A percentile compares a stretch with the other conserved stretches of the same genome.
Conservation (phyloP, 805 yeast genomes). For the Pichia thaimueangensis region DNA sequence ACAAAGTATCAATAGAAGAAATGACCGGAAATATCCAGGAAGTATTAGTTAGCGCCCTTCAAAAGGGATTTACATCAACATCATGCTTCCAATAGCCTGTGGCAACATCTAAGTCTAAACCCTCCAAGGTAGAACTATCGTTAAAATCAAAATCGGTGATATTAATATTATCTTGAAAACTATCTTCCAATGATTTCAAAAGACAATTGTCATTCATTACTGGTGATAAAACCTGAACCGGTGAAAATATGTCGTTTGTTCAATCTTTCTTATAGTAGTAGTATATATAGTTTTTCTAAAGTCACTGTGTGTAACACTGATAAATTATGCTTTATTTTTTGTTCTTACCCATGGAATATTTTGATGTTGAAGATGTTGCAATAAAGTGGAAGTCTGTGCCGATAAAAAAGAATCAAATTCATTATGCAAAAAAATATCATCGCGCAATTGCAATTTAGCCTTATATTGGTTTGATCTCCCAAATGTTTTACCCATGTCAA, state of each 20-base stretch:
- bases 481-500: slow-evolving; percentile 1
- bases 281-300: not conserved
- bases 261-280: not conserved
- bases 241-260: too few species aligned
- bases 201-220: not conserved
- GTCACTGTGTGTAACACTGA: not conserved
- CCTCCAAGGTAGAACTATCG: too few species aligned
- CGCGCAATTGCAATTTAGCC: too few species aligned
- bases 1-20: not conserved
- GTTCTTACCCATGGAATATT: slow-evolving; percentile 1
- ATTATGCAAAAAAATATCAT: not conserved
- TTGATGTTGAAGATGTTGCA: not conserved
- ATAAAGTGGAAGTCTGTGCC: not conserved
- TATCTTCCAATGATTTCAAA: not conserved
- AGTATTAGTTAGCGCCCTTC: too few species aligned
- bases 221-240: too few species aligned
- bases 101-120: too few species aligned
- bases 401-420: not conserved
- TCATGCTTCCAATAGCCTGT: too few species aligned
- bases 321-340: not conserved
- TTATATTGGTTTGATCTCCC: slow-evolving; percentile 6
- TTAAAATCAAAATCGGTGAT: not conserved
- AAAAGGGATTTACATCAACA: too few species aligned
- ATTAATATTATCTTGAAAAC: not conserved
- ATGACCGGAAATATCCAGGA: too few species aligned